phyloP scores from a whole-genome alignment of 2,329 filamentous ascomycete species.

The Didymella lethalis region DNA sequence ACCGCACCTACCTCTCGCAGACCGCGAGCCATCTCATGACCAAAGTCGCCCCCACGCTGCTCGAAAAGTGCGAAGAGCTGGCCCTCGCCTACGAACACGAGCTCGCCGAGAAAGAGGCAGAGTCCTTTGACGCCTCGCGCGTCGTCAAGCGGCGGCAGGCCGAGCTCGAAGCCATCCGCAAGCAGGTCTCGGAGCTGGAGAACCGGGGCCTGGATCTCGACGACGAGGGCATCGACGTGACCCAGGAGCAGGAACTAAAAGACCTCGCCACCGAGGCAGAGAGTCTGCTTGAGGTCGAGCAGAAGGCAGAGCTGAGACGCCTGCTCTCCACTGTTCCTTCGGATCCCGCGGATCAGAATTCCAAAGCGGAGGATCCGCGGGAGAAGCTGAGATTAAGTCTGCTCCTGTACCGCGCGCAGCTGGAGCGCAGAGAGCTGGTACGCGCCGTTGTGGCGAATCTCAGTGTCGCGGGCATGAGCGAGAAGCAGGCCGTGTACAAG shows the following conservation, averaged over 20 bases:
- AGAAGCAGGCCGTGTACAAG: slow-evolving; percentile 77
- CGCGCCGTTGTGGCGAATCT: slow-evolving; percentile 73
- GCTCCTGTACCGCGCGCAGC: slow-evolving; percentile 64
- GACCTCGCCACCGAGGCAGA: slow-evolving; percentile 51
- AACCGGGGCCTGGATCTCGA: slow-evolving; percentile 38
- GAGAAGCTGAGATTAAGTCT: slow-evolving; percentile 66
- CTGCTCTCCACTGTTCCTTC: slow-evolving; percentile 36
- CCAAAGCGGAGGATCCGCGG: slow-evolving; percentile 12
- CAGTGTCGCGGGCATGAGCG: slow-evolving; percentile 72
- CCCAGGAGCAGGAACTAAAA: slow-evolving; percentile 52
- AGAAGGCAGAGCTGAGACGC: slow-evolving; percentile 49
- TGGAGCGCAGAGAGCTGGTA: slow-evolving; percentile 69
- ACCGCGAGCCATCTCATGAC: slow-evolving; percentile 67
- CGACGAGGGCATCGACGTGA: slow-evolving; percentile 45
- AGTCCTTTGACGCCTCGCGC: slow-evolving; percentile 56
- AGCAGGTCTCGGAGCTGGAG: slow-evolving; percentile 65
- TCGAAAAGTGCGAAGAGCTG: slow-evolving; percentile 54
- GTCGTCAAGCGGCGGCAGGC: slow-evolving; percentile 67
- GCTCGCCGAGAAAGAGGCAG: slow-evolving; percentile 72
- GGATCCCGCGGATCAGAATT: slow-evolving; percentile 38
- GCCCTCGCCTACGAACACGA: slow-evolving; percentile 72
- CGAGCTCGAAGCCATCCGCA: slow-evolving; percentile 69
- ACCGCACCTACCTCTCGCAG: slow-evolving; percentile 52
- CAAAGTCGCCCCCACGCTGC: slow-evolving; percentile 66
- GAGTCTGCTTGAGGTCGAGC: slow-evolving; percentile 55